These are phyloP conservation scores for Wickerhamiella azymoides DNA, from an alignment of 805 yeast species.

Conservation along the genomic window DNA sequence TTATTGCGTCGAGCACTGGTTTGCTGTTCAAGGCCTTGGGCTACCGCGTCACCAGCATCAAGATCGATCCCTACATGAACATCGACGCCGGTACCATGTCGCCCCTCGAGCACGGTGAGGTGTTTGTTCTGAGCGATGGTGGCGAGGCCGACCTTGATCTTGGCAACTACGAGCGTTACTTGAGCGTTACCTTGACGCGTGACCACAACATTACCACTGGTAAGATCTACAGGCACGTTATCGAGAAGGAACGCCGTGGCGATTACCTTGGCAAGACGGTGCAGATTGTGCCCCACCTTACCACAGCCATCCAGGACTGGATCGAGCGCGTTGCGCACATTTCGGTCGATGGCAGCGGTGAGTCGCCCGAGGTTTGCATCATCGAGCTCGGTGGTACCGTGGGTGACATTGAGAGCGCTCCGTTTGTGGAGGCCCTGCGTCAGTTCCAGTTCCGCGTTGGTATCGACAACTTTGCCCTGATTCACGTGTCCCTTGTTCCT, in stretches of 20 bases:
- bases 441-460: constrained; percentile 98
- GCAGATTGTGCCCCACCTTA: constrained; percentile 96
- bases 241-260: constrained; percentile 88
- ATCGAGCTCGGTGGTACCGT: constrained; percentile 98
- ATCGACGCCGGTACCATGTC: constrained; percentile 99
- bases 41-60: constrained; percentile 87
- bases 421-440: constrained; percentile 96
- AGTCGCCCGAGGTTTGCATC: constrained; percentile 90
- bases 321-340: constrained; percentile 80
- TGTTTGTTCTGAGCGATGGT: constrained; percentile 94
- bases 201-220: constrained; percentile 98
- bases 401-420: constrained; percentile 98
- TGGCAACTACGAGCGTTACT: constrained; percentile 95
- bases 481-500: constrained; percentile 94
- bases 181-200: constrained; percentile 80
- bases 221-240: constrained; percentile 86
- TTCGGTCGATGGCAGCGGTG: constrained; percentile 82
- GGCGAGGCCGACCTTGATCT: constrained; percentile 97
- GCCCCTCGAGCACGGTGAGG: constrained; percentile 98
- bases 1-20: constrained; percentile 91
- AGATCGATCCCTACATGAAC: constrained; percentile 98
- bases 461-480: constrained; percentile 79
- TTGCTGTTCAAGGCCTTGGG: constrained; percentile 87
- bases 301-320: constrained; percentile 98
- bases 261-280: constrained; percentile 98